Evolutionary conservation across 2,329 filamentous ascomycete species (phyloP), one percentile per base, ranked within the genome.

Genomic region (Fusarium sp.): DNA sequence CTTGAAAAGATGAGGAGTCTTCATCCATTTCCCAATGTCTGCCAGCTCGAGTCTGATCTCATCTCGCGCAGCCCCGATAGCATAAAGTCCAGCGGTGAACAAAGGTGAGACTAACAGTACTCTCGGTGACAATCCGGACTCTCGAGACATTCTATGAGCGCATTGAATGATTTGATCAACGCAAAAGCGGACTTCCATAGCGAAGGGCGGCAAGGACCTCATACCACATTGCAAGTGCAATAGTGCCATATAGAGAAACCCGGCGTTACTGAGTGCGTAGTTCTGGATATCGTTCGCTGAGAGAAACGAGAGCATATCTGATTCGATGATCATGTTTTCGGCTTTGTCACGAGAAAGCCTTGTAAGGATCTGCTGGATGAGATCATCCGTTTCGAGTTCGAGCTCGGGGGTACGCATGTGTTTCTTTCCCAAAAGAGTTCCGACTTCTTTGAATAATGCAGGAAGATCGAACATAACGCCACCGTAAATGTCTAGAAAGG

Each of bases 391-490:
- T 26, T 74, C 60, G 0, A 7, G 3, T 4, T 14, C 14, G 8
- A 74, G 52, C 1, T 71, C 51, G 5, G 41, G 28, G 12, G 24
- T 22, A 15, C 26, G 38, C 6, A 17, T 49, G 14, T 52, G 63
- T 4, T 49, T 54, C 9, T 57, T 57, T 35, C 36, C 68, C 2
- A 74, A 33, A 1, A 74, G 33, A 3, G 28, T 17, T 10, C 72
- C 72, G 2, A 74, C 70, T 5, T 57, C 57, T 18, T 55, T 71
- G 12, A 74, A 74, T 2, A 74, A 12, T 26, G 63, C 24, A 1
- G 72, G 72, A 4, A 74, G 68, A 24, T 74, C 72, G 9, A 67
- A 74, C 70, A 70, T 72, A 22, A 59, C 63, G 2, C 72, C 72
- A 0, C 70, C 71, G 26, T 65, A 74, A 4, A 74, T 44, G 6